These are phyloP conservation scores for Oxalis stricta DNA, from an alignment of 441 rosid genomes.

Conservation along the genomic window DNA sequence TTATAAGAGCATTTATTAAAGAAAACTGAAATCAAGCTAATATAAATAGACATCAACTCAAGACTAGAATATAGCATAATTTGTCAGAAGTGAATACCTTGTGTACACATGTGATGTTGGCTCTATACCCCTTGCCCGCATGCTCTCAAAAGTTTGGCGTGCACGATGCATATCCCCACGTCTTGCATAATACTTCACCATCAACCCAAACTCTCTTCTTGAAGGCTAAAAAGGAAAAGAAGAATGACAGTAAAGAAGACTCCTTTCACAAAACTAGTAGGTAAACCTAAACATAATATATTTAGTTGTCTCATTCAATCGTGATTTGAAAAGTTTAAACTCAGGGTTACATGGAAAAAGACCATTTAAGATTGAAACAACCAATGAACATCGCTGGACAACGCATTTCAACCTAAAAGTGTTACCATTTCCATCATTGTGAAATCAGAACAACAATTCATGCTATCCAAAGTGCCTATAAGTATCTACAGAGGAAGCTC, in stretches of 20 bases:
- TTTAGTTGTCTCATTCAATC: no score
- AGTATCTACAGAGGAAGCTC: no score
- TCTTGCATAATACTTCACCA: constrained; percentile 89
- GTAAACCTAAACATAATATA: background rate
- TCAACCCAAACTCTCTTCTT: constrained; percentile 85
- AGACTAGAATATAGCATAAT: constrained; percentile 1
- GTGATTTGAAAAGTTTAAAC: no score
- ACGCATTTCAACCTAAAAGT: no score
- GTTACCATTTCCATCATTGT: no score
- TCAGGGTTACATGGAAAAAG: no score
- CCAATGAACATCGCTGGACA: no score
- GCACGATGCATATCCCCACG: constrained; percentile 96
- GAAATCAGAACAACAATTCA: no score
- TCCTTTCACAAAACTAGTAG: background rate
- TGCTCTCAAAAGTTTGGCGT: constrained; percentile 81
- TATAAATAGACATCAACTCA: background rate
- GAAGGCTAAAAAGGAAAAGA: constrained; percentile 47
- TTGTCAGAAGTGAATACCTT: constrained; percentile 31
- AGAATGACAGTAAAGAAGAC: background rate
- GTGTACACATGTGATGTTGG: constrained; percentile 87
- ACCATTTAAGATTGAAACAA: no score
- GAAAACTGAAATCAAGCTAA: constrained; percentile 1
- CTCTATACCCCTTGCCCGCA: constrained; percentile 83
- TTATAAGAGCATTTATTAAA: background rate
- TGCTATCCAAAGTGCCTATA: no score